A percentile compares a stretch with the other conserved stretches of the same genome.
phyloP scores from a whole-genome alignment of 176 grass and related monocot genomes.

The Carex pumila region DNA sequence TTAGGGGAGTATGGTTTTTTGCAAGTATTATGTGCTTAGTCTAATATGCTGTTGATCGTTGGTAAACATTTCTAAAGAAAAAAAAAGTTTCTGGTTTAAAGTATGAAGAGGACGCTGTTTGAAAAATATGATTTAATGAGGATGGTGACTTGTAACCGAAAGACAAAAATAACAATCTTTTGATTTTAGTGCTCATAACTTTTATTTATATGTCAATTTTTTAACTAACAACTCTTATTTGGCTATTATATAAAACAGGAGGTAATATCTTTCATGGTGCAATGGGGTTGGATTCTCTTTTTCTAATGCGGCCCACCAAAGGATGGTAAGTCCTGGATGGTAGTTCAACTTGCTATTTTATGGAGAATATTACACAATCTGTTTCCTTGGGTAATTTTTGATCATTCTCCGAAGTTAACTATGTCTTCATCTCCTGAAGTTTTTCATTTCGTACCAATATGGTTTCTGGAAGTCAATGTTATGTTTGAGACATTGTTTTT shows the following conservation, averaged over 20 bases:
- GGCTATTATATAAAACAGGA: conserved; percentile 30
- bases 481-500: neutral
- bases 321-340: conserved; percentile 56
- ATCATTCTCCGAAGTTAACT: neutral
- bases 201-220: neutral
- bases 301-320: conserved; percentile 86
- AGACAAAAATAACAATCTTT: neutral
- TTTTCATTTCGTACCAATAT: neutral
- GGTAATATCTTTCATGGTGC: conserved; percentile 95
- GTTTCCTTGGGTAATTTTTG: neutral
- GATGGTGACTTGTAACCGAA: neutral
- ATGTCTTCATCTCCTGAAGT: neutral
- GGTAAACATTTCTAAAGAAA: neutral
- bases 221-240: neutral
- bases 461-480: neutral
- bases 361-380: neutral
- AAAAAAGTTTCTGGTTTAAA: neutral
- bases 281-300: conserved; percentile 92
- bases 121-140: neutral
- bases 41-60: neutral
- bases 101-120: neutral
- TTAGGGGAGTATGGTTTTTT: neutral
- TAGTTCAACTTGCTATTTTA: neutral
- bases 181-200: neutral
- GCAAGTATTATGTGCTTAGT: neutral